phyloP scores from a whole-genome alignment of 1,284 basidiomycete genomes.

The Cystobasidium pallidum region DNA sequence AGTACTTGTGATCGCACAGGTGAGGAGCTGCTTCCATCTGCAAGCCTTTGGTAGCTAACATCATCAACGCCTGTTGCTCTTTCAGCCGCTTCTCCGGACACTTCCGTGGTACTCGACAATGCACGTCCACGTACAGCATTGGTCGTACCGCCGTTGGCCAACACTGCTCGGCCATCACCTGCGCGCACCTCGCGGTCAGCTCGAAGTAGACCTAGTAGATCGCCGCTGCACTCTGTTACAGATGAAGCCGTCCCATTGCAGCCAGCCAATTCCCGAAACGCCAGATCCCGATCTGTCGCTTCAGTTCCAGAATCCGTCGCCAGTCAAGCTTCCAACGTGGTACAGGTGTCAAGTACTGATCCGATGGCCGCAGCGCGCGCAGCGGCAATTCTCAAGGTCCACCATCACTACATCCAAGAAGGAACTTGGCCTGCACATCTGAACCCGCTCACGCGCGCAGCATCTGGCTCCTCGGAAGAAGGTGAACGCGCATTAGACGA shows the following conservation, averaged over 20 bases:
- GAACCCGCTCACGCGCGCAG: not conserved
- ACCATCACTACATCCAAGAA: constrained; percentile 79
- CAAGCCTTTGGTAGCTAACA: not conserved
- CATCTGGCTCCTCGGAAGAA: constrained; percentile 27
- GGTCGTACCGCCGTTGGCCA: constrained; percentile 14
- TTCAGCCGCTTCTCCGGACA: not conserved
- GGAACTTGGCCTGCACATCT: constrained; percentile 46
- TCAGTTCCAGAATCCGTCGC: constrained; percentile 20
- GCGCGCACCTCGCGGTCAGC: not conserved
- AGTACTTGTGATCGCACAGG: no score
- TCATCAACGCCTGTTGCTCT: not conserved
- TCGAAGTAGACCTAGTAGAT: not conserved
- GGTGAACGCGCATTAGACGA: constrained; percentile 39
- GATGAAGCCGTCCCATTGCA: not conserved
- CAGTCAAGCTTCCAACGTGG: constrained; percentile 55
- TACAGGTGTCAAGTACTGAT: constrained; percentile 79
- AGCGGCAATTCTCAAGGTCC: constrained; percentile 83
- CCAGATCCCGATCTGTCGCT: constrained; percentile 22
- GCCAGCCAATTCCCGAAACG: not conserved
- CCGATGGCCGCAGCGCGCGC: constrained; percentile 80
- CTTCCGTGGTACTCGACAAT: constrained; percentile 19
- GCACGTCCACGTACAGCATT: constrained; percentile 32
- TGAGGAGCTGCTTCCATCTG: not conserved
- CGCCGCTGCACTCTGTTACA: not conserved
- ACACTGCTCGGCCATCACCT: constrained; percentile 15